Evolutionary conservation across 345 rosid genomes (phyloP).

Genomic region (Citrus reticulata): DNA sequence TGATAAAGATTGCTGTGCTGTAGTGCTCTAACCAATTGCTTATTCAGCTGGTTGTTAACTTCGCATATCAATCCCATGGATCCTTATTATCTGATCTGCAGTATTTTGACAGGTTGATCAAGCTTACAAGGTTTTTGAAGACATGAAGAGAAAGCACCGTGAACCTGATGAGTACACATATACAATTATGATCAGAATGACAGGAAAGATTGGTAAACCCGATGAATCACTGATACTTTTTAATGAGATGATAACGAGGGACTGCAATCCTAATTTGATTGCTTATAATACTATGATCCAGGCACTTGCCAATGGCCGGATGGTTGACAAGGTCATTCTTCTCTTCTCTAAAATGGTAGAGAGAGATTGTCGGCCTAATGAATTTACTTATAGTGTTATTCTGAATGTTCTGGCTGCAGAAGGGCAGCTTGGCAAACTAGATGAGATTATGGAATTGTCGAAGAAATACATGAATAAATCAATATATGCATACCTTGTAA

Average conservation of each 20-base stretch:
- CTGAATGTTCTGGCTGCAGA: slow-evolving; percentile 55
- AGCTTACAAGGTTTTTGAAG: slow-evolving; percentile 67
- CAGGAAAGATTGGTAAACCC: slow-evolving; percentile 65
- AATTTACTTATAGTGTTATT: slow-evolving; percentile 62
- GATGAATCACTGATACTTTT: slow-evolving; percentile 55
- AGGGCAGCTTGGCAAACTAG: slow-evolving; percentile 66
- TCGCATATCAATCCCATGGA: neutral
- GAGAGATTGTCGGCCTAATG: slow-evolving; percentile 54
- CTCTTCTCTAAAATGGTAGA: slow-evolving; percentile 78
- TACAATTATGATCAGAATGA: slow-evolving; percentile 82
- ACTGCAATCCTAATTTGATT: slow-evolving; percentile 47
- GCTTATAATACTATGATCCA: slow-evolving; percentile 77
- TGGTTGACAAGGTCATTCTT: slow-evolving; percentile 67
- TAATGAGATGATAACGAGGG: slow-evolving; percentile 65
- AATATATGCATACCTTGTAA: slow-evolving; percentile 74
- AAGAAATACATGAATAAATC: slow-evolving; percentile 65
- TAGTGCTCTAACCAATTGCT: neutral
- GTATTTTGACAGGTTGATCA: slow-evolving; percentile 67
- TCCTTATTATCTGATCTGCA: slow-evolving; percentile 67
- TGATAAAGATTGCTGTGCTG: neutral
- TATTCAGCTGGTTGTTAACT: neutral
- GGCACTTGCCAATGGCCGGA: slow-evolving; percentile 58
- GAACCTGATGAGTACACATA: slow-evolving; percentile 75
- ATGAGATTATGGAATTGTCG: slow-evolving; percentile 60
- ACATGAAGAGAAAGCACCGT: slow-evolving; percentile 68